phyloP scores from a whole-genome alignment of 192 early-diverging fungal species.

The Mortierella claussenii region DNA sequence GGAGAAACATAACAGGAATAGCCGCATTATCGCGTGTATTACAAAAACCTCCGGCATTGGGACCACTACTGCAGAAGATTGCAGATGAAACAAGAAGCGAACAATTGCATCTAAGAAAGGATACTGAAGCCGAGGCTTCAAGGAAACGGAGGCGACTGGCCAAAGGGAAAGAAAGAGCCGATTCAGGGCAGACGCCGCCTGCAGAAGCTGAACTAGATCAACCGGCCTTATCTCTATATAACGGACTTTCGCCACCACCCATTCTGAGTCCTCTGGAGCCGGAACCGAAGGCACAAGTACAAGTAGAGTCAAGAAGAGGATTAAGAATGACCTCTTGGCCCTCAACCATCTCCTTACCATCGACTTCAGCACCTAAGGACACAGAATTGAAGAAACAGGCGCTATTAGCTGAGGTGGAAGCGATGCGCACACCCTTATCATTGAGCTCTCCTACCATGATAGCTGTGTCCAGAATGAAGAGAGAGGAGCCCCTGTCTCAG shows the following conservation, averaged over 20 bases:
- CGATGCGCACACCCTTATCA: neutral
- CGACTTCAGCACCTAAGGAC: neutral
- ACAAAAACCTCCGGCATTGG: constrained; percentile 5
- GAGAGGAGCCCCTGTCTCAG: too few relatives aligned
- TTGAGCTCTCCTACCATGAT: too few relatives aligned
- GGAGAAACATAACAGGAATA: too few relatives aligned
- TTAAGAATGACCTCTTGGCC: too few relatives aligned
- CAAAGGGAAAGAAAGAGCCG: neutral
- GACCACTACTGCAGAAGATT: neutral
- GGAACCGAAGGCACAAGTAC: neutral
- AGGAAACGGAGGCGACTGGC: neutral
- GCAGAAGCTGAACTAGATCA: neutral
- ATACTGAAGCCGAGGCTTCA: neutral
- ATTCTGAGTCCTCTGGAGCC: neutral
- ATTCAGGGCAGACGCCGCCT: neutral
- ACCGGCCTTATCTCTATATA: neutral
- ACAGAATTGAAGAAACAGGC: constrained; percentile 6
- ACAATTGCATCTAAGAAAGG: neutral
- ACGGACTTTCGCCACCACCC: neutral
- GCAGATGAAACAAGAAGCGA: neutral
- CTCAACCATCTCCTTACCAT: neutral
- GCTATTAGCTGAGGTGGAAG: constrained; percentile 1
- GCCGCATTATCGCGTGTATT: too few relatives aligned
- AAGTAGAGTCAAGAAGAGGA: neutral
- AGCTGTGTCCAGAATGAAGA: too few relatives aligned